Conservation (phyloP, 495 filamentous ascomycete genomes). For the Aspergillus sclerotiicarbonarius region DNA sequence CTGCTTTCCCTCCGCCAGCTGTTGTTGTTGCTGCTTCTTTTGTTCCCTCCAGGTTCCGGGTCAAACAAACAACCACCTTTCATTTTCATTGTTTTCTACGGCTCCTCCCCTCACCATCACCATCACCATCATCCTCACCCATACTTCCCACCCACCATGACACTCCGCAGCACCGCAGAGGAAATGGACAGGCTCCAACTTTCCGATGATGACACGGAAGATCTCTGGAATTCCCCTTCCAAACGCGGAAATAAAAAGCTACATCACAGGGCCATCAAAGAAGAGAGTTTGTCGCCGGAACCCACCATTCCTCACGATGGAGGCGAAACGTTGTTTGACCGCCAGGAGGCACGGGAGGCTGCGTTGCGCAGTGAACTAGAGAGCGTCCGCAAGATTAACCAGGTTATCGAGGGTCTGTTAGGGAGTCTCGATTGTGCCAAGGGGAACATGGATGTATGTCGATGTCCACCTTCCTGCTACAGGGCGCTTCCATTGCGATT, state of each 20-base stretch:
- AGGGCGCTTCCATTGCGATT: background rate
- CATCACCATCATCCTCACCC: background rate
- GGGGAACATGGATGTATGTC: constrained; percentile 82
- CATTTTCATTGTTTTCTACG: background rate
- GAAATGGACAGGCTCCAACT: constrained; percentile 52
- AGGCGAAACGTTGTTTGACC: constrained; percentile 56
- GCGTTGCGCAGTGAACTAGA: constrained; percentile 75
- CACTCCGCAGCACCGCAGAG: constrained; percentile 38
- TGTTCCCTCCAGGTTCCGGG: background rate
- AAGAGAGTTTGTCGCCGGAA: constrained; percentile 41
- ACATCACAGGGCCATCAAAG: constrained; percentile 18
- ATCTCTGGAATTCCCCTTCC: constrained; percentile 73
- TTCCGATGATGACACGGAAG: constrained; percentile 64
- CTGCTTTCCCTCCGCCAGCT: background rate
- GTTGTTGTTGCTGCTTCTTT: background rate
- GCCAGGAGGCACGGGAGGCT: constrained; percentile 68
- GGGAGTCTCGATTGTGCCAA: constrained; percentile 75
- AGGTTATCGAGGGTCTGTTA: constrained; percentile 81
- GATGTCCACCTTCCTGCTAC: background rate
- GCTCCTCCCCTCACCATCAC: constrained; percentile 6
- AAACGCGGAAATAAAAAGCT: constrained; percentile 34
- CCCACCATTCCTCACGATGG: constrained; percentile 39
- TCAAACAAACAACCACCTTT: background rate
- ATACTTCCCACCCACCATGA: constrained; percentile 22
- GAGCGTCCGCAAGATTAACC: constrained; percentile 78